Percentiles rank a stretch among this genome's conserved stretches.
phyloP scores from a whole-genome alignment of 306 rosid species.

The Senna tora region DNA sequence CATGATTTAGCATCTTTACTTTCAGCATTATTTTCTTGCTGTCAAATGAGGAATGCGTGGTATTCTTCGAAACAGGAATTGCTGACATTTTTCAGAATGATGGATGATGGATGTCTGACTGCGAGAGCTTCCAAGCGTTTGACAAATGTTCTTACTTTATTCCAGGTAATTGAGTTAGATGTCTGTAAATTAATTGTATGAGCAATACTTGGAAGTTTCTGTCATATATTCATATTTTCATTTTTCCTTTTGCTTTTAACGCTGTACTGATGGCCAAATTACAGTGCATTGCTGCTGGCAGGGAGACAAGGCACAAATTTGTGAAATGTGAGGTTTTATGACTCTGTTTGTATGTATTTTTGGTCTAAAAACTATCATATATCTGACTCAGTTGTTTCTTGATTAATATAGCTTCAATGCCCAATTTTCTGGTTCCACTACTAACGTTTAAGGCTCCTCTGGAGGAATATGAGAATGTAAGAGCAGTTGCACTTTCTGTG shows the following conservation, averaged over 20 bases:
- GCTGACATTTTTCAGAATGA: conserved; percentile 29
- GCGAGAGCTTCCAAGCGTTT: conserved; percentile 31
- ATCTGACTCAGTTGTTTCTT: conserved; percentile 3
- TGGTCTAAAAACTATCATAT: neutral
- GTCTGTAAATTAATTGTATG: neutral
- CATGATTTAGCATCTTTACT: neutral
- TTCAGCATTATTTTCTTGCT: neutral
- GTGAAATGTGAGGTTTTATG: conserved; percentile 22
- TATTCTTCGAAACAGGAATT: conserved; percentile 27
- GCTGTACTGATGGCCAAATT: neutral
- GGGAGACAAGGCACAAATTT: conserved; percentile 17
- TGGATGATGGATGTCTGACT: conserved; percentile 15
- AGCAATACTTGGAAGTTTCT: too few relatives aligned
- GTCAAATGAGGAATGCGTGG: neutral
- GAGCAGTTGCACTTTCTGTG: conserved; percentile 30
- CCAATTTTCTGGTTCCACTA: conserved; percentile 30
- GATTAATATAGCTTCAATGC: conserved; percentile 27
- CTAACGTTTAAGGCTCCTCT: conserved; percentile 14
- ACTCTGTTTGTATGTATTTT: neutral
- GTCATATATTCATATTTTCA: neutral
- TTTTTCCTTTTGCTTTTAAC: neutral
- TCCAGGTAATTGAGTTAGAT: conserved; percentile 28
- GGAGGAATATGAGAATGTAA: conserved; percentile 28
- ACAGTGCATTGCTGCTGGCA: conserved; percentile 25
- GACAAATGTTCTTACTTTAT: conserved; percentile 25